Evolutionary conservation across 1,284 basidiomycete species (phyloP).

Genomic region (Agaricales sp.): DNA sequence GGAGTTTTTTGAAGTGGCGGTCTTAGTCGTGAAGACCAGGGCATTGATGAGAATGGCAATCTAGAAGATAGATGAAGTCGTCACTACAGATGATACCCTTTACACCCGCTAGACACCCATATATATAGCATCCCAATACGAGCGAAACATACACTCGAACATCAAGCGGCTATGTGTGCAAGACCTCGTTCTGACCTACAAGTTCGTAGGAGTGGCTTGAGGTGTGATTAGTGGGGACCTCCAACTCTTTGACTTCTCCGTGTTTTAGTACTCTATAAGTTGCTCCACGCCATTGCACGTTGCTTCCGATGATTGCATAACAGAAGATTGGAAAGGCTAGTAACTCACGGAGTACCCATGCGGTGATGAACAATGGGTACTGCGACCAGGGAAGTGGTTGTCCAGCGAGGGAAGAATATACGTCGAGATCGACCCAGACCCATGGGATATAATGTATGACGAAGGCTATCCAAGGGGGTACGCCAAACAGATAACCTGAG

Average conservation of each 20-base stretch:
- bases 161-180: too few species aligned
- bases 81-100: too few species aligned
- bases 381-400: conserved; percentile 42
- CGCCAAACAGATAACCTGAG: conserved; percentile 38
- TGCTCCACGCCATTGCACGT: conserved; percentile 78
- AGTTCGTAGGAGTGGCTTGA: too few species aligned
- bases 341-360: conserved; percentile 72
- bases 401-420: conserved; percentile 64
- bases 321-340: conserved; percentile 82
- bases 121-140: too few species aligned
- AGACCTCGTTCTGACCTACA: too few species aligned
- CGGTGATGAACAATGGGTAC: conserved; percentile 54
- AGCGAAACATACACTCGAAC: too few species aligned
- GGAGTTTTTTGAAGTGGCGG: too few species aligned
- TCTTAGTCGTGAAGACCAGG: too few species aligned
- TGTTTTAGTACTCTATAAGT: conserved; percentile 53
- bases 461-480: conserved; percentile 45
- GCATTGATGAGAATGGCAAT: too few species aligned
- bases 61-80: too few species aligned
- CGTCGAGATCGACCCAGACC: conserved; percentile 63
- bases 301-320: conserved; percentile 68
- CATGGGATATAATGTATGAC: conserved; percentile 46
- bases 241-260: conserved; percentile 41
- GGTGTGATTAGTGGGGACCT: too few species aligned
- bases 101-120: too few species aligned